Percentiles rank a stretch among this genome's conserved stretches.
Evolutionary conservation across 768 basidiomycete species (phyloP).

Genomic region (Inosperma sp.): DNA sequence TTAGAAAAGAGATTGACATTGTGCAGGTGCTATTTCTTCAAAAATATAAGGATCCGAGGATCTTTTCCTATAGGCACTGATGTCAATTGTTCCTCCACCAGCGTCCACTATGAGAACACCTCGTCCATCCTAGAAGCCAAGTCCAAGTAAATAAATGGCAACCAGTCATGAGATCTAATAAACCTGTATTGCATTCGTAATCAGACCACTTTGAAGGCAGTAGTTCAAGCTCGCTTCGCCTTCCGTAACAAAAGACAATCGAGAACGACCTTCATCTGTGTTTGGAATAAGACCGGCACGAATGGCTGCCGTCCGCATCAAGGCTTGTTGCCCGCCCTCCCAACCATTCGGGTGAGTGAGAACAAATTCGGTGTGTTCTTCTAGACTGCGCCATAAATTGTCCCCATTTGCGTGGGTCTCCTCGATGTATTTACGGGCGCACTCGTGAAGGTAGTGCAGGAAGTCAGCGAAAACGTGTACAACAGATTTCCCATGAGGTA

Average conservation of each 20-base stretch:
- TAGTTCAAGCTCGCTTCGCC: slow-evolving; percentile 57
- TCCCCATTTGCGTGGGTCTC: slow-evolving; percentile 40
- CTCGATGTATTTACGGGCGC: slow-evolving; percentile 40
- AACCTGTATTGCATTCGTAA: slow-evolving; percentile 32
- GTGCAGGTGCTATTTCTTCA: slow-evolving; percentile 41
- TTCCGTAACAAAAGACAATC: slow-evolving; percentile 51
- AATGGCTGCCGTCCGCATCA: slow-evolving; percentile 49
- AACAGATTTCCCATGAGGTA: slow-evolving; percentile 39
- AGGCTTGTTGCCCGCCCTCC: slow-evolving; percentile 51
- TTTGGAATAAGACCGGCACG: slow-evolving; percentile 45
- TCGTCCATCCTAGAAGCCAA: slow-evolving; percentile 34
- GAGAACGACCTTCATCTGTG: slow-evolving; percentile 31
- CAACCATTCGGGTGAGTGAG: slow-evolving; percentile 62
- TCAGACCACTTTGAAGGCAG: slow-evolving; percentile 44
- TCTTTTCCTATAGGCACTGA: slow-evolving; percentile 44
- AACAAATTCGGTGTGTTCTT: slow-evolving; percentile 41
- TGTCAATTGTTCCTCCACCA: slow-evolving; percentile 57
- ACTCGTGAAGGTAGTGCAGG: slow-evolving; percentile 41
- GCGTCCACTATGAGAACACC: slow-evolving; percentile 56
- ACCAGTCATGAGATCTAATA: not conserved
- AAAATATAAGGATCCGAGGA: slow-evolving; percentile 20
- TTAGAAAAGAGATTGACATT: slow-evolving; percentile 25
- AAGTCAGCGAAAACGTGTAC: slow-evolving; percentile 45
- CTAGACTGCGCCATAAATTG: slow-evolving; percentile 39
- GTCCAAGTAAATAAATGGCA: not conserved